phyloP scores from a whole-genome alignment of 305 asterid species.

The Rubia tinctorum region DNA sequence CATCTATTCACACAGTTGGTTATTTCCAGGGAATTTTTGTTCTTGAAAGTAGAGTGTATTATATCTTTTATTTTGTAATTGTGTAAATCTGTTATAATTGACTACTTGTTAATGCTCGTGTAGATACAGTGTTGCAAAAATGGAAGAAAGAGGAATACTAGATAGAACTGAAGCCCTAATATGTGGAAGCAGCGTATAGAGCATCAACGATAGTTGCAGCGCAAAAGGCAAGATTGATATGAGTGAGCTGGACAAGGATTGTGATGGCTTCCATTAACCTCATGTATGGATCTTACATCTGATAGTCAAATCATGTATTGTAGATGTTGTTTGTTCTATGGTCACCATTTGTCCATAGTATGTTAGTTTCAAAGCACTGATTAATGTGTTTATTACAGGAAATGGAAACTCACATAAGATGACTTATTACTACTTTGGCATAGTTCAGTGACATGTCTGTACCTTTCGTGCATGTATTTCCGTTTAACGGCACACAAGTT shows the following conservation, averaged over 20 bases:
- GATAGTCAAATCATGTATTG: slow-evolving; percentile 20
- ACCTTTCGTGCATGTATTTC: slow-evolving; percentile 94
- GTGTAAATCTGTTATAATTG: too few relatives aligned
- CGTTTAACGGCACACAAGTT: slow-evolving; percentile 90
- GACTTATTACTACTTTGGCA: slow-evolving; percentile 98
- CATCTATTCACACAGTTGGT: slow-evolving; percentile 3
- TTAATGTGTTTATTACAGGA: slow-evolving; percentile 45
- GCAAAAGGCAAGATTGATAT: slow-evolving; percentile 83
- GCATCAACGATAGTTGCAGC: too few relatives aligned
- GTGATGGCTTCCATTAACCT: slow-evolving; percentile 98
- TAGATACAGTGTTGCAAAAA: too few relatives aligned
- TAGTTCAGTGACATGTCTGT: slow-evolving; percentile 93
- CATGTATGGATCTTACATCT: slow-evolving; percentile 53
- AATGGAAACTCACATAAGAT: slow-evolving; percentile 93
- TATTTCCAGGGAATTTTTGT: too few relatives aligned
- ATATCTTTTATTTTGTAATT: too few relatives aligned
- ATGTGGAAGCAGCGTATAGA: too few relatives aligned
- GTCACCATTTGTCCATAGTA: slow-evolving; percentile 4
- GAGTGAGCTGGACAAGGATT: slow-evolving; percentile 99
- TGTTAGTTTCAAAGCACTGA: slow-evolving; percentile 5
- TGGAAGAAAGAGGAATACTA: too few relatives aligned
- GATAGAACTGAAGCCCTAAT: too few relatives aligned
- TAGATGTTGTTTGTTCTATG: not conserved
- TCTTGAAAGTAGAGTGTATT: too few relatives aligned
- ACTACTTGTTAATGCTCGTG: too few relatives aligned